Percentiles rank a stretch among this genome's conserved stretches.
Evolutionary conservation across 177 flowering plant genomes (phyloP).

Genomic region (Vitis hybrid): DNA sequence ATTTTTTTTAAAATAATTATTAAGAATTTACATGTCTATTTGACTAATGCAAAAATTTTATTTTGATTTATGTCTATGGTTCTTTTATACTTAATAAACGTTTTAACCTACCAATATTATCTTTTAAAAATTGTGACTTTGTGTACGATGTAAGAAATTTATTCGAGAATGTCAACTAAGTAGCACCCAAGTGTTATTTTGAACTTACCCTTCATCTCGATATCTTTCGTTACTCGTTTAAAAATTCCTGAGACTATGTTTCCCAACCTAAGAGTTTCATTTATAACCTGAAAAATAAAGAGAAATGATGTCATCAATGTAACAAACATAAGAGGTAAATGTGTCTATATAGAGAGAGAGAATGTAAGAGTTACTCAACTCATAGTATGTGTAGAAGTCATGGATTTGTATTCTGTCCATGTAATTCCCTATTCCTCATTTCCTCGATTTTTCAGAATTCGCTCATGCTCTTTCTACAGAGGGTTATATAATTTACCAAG

Average conservation of each 20-base stretch:
- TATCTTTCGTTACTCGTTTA: slow-evolving; percentile 14
- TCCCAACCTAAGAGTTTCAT: slow-evolving; percentile 28
- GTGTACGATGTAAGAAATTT: too few species aligned
- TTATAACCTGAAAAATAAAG: slow-evolving; percentile 17
- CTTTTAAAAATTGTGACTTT: not conserved
- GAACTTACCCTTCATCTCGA: slow-evolving; percentile 16
- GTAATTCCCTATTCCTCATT: slow-evolving; percentile 8
- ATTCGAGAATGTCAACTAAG: not conserved
- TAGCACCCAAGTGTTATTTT: not conserved
- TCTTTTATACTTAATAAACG: too few species aligned
- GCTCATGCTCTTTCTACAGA: slow-evolving; percentile 26
- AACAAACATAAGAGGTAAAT: not conserved
- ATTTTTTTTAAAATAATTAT: too few species aligned
- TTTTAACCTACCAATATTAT: too few species aligned
- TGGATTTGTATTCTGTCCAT: slow-evolving; percentile 32
- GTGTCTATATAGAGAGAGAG: too few species aligned
- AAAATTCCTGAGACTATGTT: slow-evolving; percentile 25
- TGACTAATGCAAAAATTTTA: too few species aligned
- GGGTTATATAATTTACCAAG: not conserved
- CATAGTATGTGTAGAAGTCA: slow-evolving; percentile 26
- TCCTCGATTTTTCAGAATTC: slow-evolving; percentile 10
- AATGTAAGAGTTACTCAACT: not conserved
- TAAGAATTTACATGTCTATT: too few species aligned
- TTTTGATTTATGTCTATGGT: too few species aligned
- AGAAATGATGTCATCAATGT: not conserved